These are phyloP conservation scores for Lagenidium sp. DNA, from an alignment of 352 stramenopile species.

Conservation along the genomic window DNA sequence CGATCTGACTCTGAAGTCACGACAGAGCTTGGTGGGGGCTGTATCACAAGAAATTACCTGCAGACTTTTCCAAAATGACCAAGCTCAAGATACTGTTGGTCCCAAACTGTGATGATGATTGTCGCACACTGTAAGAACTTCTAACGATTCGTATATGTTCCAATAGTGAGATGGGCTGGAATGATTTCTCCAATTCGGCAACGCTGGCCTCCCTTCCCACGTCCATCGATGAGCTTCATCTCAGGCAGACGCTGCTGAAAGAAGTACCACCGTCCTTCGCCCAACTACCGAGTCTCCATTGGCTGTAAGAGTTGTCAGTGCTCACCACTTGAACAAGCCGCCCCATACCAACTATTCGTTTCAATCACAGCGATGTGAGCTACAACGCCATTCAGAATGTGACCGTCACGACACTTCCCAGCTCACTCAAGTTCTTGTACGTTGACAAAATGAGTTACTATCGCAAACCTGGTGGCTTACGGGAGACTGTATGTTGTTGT, in stretches of 20 bases:
- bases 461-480: background rate
- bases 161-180: constrained; percentile 23
- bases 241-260: constrained; percentile 1
- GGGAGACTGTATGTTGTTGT: no score
- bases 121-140: background rate
- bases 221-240: constrained; percentile 16
- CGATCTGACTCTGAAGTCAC: background rate
- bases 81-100: constrained; percentile 24
- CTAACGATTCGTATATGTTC: background rate
- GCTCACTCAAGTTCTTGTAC: constrained; percentile 8
- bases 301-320: background rate
- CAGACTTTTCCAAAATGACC: constrained; percentile 20
- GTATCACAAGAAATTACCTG: constrained; percentile 20
- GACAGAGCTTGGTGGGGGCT: constrained; percentile 16
- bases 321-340: no score
- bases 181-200: constrained; percentile 17
- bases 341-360: no score
- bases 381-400: constrained; percentile 3
- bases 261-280: background rate
- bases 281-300: background rate
- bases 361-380: background rate
- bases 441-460: background rate
- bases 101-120: background rate
- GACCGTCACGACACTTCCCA: background rate
- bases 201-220: constrained; percentile 14